Base-by-base conservation (phyloP, 805 yeast genomes). In the Starmerella sp. region DNA sequence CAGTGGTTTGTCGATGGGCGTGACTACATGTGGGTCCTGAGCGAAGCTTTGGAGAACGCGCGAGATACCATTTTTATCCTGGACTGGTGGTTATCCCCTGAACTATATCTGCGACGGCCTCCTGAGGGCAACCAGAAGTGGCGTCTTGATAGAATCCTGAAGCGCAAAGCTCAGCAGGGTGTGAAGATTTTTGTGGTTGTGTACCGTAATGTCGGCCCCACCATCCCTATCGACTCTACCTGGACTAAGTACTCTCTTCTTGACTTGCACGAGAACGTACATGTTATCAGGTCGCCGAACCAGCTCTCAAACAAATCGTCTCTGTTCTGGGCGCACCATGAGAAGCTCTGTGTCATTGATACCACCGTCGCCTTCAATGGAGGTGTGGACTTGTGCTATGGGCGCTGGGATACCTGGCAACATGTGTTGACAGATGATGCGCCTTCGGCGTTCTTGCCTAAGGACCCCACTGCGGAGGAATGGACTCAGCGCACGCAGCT, bases 31-130 rank as follows among this genome's bases (percentile, higher is more conserved):
- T 93, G 97, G 97, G 95, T 97, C 1, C 82, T 89, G 2, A 85
- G 95, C 34, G 82, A 89, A 10, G 98, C 97, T 0, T 73, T 93
- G 53, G 88, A 85, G 61, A 83, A 86, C 86, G 97, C 98, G 0
- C 82, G 82, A 61, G 97, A 93, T 73, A 91, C 85, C 1, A 84
- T 93, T 36, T 93, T 83, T 67, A 88, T 93, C 50, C 97, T 93
- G 65, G 99, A 91, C 65, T 93, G 99, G 99, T 93, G 98, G 98
- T 74, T 93, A 30, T 79, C 91, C 5, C 99, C 99, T 0, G 98
- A 93, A 68, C 67, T 93, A 3, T 95, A 93, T 64, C 73, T 93
- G 71, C 78, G 98, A 59, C 75, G 99, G 51, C 98, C 98, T 0
- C 91, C 95, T 0, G 84, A 86, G 68, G 96, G 96, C 8, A 91